These are phyloP conservation scores for Rhizomucor miehei DNA, from an alignment of 371 early-diverging fungal genomes.

Conservation along the genomic window DNA sequence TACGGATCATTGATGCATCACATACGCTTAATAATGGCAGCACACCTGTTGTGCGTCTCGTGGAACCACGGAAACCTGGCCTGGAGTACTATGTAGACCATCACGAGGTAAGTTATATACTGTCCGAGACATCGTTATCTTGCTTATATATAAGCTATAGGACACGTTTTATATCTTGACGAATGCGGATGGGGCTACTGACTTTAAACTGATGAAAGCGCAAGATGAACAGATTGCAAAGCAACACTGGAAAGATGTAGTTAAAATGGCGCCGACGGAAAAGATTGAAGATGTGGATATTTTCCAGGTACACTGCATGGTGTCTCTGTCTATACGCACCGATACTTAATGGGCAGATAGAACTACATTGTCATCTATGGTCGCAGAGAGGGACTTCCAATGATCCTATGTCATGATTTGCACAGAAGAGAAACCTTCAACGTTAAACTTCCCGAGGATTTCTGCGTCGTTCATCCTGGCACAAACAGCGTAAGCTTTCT, in stretches of 20 bases:
- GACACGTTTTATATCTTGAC: constrained; percentile 71
- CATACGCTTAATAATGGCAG: constrained; percentile 35
- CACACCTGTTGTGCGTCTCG: constrained; percentile 36
- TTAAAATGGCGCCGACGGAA: constrained; percentile 58
- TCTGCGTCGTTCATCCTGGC: constrained; percentile 63
- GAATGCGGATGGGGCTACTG: constrained; percentile 59
- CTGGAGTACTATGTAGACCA: constrained; percentile 84
- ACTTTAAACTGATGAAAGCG: constrained; percentile 62
- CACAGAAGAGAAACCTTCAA: constrained; percentile 36
- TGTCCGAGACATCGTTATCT: neutral
- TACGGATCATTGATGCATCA: constrained; percentile 53
- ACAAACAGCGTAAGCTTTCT: constrained; percentile 55
- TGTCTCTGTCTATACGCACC: neutral
- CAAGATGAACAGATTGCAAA: constrained; percentile 34
- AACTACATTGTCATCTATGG: constrained; percentile 61
- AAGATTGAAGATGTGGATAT: constrained; percentile 85
- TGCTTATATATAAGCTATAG: constrained; percentile 16
- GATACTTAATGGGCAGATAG: constrained; percentile 17
- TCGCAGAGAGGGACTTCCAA: constrained; percentile 58
- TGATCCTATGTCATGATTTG: constrained; percentile 56
- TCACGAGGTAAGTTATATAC: constrained; percentile 51
- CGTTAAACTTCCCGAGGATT: constrained; percentile 56
- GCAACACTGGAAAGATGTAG: constrained; percentile 59
- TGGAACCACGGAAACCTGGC: constrained; percentile 57
- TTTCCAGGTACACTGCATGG: constrained; percentile 53